Evolutionary conservation across 768 basidiomycete genomes (phyloP).

Genomic region (Suillus fuscotomentosus): DNA sequence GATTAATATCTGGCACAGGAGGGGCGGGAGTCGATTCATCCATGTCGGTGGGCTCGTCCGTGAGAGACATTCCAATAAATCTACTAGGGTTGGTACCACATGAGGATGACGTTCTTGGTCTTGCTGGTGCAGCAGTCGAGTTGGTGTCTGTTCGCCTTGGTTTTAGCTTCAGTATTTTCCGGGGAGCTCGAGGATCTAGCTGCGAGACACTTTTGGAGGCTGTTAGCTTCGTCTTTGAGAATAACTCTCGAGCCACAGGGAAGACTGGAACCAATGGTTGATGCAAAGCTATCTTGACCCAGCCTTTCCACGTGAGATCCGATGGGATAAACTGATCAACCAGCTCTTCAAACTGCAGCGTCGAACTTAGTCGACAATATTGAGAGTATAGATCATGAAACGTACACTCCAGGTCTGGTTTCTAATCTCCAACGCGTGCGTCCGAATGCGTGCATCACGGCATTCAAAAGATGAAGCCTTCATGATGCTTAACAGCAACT

Average conservation of each 20-base stretch:
- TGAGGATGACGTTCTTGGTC: conserved; percentile 22
- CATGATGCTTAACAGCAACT: conserved; percentile 73
- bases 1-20: conserved; percentile 12
- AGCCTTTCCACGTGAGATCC: conserved; percentile 75
- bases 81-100: conserved; percentile 9
- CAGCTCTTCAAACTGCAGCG: conserved; percentile 67
- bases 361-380: conserved; percentile 8
- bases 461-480: conserved; percentile 86
- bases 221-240: conserved; percentile 75
- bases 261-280: conserved; percentile 77
- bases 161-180: conserved; percentile 21
- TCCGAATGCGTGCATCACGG: conserved; percentile 74
- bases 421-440: conserved; percentile 76
- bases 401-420: conserved; percentile 83
- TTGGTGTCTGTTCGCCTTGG: conserved; percentile 17
- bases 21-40: conserved; percentile 15
- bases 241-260: conserved; percentile 74
- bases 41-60: conserved; percentile 42
- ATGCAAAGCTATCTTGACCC: conserved; percentile 82
- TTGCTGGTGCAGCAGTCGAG: conserved; percentile 11
- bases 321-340: conserved; percentile 80
- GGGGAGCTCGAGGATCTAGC: conserved; percentile 23
- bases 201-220: conserved; percentile 36
- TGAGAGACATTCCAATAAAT: conserved; percentile 32
- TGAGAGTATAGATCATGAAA: conserved; percentile 12